phyloP scores from a whole-genome alignment of 2,329 filamentous ascomycete species.

The Hortaea sp. region DNA sequence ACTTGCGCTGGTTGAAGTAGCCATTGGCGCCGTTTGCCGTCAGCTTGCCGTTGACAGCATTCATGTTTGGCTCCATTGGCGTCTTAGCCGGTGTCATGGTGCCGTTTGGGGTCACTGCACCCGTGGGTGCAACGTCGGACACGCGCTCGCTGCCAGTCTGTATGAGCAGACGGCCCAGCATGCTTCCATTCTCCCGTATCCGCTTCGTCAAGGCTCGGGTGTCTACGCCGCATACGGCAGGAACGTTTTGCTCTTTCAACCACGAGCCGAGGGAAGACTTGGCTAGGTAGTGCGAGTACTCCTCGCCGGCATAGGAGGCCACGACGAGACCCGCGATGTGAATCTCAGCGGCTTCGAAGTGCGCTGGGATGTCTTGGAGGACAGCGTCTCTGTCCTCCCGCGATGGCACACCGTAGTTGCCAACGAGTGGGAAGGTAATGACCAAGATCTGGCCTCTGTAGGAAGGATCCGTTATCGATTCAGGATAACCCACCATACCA shows the following conservation, averaged over 20 bases:
- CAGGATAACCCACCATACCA: slow-evolving; percentile 97
- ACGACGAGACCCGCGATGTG: slow-evolving; percentile 88
- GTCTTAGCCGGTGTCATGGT: slow-evolving; percentile 28
- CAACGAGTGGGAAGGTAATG: slow-evolving; percentile 88
- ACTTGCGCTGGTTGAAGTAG: slow-evolving; percentile 15
- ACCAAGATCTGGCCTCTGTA: slow-evolving; percentile 92
- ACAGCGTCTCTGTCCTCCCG: slow-evolving; percentile 76
- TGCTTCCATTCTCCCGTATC: slow-evolving; percentile 87
- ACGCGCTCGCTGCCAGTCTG: slow-evolving; percentile 44
- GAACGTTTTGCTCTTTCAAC: slow-evolving; percentile 91
- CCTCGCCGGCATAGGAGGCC: slow-evolving; percentile 85
- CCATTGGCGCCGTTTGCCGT: slow-evolving; percentile 24
- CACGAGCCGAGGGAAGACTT: slow-evolving; percentile 82
- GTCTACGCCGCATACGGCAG: slow-evolving; percentile 91
- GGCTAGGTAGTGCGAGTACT: slow-evolving; percentile 90
- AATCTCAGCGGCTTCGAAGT: slow-evolving; percentile 89
- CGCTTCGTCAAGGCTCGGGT: slow-evolving; percentile 88
- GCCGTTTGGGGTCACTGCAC: slow-evolving; percentile 18
- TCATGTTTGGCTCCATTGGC: slow-evolving; percentile 25
- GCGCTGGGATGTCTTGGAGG: slow-evolving; percentile 72
- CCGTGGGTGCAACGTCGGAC: slow-evolving; percentile 23
- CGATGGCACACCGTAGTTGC: slow-evolving; percentile 94
- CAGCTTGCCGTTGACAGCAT: slow-evolving; percentile 19
- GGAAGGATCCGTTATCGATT: slow-evolving; percentile 80
- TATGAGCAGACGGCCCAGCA: slow-evolving; percentile 83